A percentile compares a stretch with the other conserved stretches of the same genome.
These are phyloP conservation scores for Malassezia furfur DNA, from an alignment of 1,284 basidiomycete species.

Conservation along the genomic window DNA sequence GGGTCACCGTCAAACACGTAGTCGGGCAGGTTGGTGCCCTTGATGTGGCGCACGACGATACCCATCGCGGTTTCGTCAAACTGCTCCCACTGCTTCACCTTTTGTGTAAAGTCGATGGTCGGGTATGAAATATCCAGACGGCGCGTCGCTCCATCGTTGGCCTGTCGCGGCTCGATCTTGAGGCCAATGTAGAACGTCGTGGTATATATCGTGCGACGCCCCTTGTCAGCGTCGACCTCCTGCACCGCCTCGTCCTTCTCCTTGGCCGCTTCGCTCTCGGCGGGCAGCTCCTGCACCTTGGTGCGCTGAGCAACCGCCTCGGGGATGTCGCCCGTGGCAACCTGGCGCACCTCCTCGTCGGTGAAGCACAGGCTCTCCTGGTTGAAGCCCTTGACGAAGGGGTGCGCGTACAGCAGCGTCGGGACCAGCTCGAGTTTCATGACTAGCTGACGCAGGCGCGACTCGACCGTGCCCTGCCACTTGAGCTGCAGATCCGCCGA, in stretches of 20 bases:
- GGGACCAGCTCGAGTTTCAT: conserved; percentile 96
- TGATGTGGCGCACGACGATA: conserved; percentile 85
- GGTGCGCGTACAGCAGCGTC: conserved; percentile 80
- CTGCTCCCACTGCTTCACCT: conserved; percentile 91
- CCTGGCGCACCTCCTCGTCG: conserved; percentile 56
- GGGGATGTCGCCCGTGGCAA: conserved; percentile 39
- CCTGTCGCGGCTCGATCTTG: conserved; percentile 77
- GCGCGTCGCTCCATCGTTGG: conserved; percentile 55
- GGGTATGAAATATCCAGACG: conserved; percentile 93
- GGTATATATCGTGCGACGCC: conserved; percentile 68
- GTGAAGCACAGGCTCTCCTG: conserved; percentile 72
- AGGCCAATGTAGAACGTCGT: conserved; percentile 96
- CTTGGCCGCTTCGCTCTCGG: conserved; percentile 29
- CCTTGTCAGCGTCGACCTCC: conserved; percentile 43
- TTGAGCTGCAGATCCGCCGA: conserved; percentile 76
- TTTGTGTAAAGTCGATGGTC: conserved; percentile 87
- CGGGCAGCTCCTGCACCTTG: conserved; percentile 32
- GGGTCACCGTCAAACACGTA: conserved; percentile 69
- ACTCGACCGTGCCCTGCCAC: conserved; percentile 97
- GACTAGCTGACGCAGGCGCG: conserved; percentile 83
- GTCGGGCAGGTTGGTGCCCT: conserved; percentile 70
- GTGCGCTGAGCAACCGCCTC: conserved; percentile 39
- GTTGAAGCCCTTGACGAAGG: conserved; percentile 87
- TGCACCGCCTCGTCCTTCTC: conserved; percentile 25
- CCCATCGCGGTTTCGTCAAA: conserved; percentile 89